Evolutionary conservation across 108 stramenopile genomes (phyloP), one percentile per base, ranked within the genome.

Genomic region (Mediolabrus comicus): DNA sequence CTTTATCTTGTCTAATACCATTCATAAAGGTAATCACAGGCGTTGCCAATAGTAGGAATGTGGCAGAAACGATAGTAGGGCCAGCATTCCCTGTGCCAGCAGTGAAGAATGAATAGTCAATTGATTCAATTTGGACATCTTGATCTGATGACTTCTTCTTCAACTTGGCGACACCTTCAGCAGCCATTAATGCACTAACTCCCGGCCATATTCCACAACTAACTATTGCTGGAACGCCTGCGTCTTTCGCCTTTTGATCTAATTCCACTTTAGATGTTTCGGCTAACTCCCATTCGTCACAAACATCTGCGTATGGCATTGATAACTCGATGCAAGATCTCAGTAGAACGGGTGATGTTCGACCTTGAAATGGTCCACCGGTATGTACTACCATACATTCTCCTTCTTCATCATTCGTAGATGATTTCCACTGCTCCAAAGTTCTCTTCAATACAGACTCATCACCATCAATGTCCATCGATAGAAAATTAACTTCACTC

Each of bases 21-120:
- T 75, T 72, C 1, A 71, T 62, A 58, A 89, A 77, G 3, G 80
- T 81, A 28, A 92, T 56, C 0, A 25, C 94, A 91, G 25, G 94
- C 94, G 54, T 87, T 87, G 13, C 94, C 94, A 2, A n/a, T n/a
- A n/a, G n/a, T n/a, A n/a, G n/a, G n/a, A n/a, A n/a, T n/a, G n/a
- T n/a, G n/a, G n/a, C n/a, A n/a, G n/a, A n/a, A n/a, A n/a, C n/a
- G n/a, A n/a, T n/a, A n/a, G n/a, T n/a, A n/a, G n/a, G n/a, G 19
- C 94, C 94, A 17, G 94, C 94, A 59, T 87, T 87, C 9, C 94
- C 94, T 0, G 79, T 87, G 13, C 87, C 94, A 9, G 94, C 91
- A 2, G 91, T 95, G 41, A 91, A 95, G 62, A 95, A 95, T 1
- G 73, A 66, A 62, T 87, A 86, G 25, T 89, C 83, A 2, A 92